Evolutionary conservation across 768 basidiomycete species (phyloP).

Genomic region (Termitomyces sp.): DNA sequence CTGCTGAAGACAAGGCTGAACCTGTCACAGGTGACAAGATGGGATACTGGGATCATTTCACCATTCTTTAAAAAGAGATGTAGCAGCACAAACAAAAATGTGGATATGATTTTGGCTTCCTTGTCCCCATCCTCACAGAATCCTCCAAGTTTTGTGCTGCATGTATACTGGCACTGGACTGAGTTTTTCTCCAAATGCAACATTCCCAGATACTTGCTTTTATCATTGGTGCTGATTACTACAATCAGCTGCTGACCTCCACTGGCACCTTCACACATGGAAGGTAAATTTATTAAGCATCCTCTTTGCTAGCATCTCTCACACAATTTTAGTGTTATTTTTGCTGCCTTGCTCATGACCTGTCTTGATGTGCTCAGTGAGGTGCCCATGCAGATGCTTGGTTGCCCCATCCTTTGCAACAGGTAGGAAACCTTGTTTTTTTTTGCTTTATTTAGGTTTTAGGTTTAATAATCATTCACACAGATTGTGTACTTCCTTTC

Average conservation of each 20-base stretch:
- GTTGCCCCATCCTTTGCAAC: constrained; percentile 71
- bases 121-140: constrained; percentile 38
- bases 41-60: constrained; percentile 24
- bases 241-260: constrained; percentile 67
- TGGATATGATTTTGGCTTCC: constrained; percentile 38
- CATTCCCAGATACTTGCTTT: constrained; percentile 53
- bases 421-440: constrained; percentile 27
- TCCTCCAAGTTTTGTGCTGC: constrained; percentile 29
- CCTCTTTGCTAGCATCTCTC: not conserved
- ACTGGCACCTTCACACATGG: constrained; percentile 87
- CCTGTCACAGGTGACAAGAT: constrained; percentile 9
- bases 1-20: constrained; percentile 11
- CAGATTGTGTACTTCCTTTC: constrained; percentile 71
- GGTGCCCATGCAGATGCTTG: constrained; percentile 77
- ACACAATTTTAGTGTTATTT: constrained; percentile 49
- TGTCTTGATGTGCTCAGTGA: constrained; percentile 73
- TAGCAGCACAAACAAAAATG: constrained; percentile 32
- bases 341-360: constrained; percentile 62
- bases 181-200: constrained; percentile 23
- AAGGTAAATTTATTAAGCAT: constrained; percentile 29
- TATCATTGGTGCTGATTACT: constrained; percentile 72
- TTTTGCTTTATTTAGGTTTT: not conserved
- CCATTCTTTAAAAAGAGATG: constrained; percentile 24
- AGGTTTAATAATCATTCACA: not conserved
- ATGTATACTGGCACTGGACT: constrained; percentile 32